phyloP scores from a whole-genome alignment of 2,329 filamentous ascomycete species.

The Fusarium irregulare region DNA sequence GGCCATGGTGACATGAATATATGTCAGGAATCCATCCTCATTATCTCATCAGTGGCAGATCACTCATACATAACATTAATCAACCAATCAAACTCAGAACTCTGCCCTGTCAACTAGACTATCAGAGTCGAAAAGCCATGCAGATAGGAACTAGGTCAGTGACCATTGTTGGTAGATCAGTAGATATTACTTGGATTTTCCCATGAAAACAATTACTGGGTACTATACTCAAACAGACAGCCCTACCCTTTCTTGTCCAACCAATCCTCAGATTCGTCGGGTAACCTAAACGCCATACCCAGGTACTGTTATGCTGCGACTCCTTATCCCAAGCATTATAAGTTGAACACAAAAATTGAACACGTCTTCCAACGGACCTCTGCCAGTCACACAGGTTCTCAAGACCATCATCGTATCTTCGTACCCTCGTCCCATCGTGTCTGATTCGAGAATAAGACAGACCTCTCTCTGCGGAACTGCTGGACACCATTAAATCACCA shows the following conservation, averaged over 20 bases:
- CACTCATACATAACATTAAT: background rate
- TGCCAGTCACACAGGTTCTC: background rate
- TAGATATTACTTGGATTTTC: background rate
- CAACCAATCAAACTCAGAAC: conserved; percentile 6
- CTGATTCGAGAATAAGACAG: conserved; percentile 37
- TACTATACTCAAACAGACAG: background rate
- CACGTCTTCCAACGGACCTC: conserved; percentile 1
- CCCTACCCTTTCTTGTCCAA: background rate
- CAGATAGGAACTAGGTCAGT: background rate
- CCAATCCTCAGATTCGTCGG: conserved; percentile 5
- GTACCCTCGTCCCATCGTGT: conserved; percentile 49
- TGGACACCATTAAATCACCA: conserved; percentile 39
- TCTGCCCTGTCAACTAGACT: background rate
- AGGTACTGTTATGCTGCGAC: conserved; percentile 3
- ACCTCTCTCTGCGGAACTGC: conserved; percentile 26
- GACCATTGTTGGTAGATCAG: background rate
- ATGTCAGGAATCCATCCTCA: background rate
- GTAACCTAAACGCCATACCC: conserved; percentile 2
- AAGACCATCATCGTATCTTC: conserved; percentile 47
- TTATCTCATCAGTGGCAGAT: background rate
- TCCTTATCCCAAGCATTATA: conserved; percentile 11
- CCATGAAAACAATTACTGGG: background rate
- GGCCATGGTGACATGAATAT: background rate
- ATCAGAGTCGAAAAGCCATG: background rate
- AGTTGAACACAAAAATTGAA: conserved; percentile 24